Conservation (phyloP, 768 basidiomycete species). For the Podaxis sp. region DNA sequence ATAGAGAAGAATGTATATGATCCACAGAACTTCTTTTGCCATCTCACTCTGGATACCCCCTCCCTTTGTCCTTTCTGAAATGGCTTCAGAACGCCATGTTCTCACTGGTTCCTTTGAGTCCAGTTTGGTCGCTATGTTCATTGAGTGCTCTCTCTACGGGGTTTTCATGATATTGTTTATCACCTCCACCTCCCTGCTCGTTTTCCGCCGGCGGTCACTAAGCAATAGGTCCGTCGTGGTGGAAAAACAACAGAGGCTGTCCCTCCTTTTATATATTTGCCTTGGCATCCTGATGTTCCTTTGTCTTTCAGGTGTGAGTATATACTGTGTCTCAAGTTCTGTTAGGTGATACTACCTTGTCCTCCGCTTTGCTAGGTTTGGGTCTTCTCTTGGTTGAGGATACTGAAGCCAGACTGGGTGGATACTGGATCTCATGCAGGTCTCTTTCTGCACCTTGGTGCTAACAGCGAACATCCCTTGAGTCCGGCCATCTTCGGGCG, state of each 20-base stretch:
- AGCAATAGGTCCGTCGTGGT: neutral
- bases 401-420: neutral
- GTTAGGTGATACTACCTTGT: neutral
- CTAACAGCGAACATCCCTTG: neutral
- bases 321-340: neutral
- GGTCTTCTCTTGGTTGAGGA: neutral
- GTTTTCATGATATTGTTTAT: neutral
- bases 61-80: neutral
- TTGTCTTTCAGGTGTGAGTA: neutral
- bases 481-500: neutral
- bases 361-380: neutral
- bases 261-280: neutral
- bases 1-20: neutral
- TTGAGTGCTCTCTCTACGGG: neutral
- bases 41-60: neutral
- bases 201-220: neutral
- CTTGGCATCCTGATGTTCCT: conserved; percentile 1
- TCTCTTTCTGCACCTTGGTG: neutral
- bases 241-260: neutral
- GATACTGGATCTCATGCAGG: neutral
- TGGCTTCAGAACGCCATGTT: neutral
- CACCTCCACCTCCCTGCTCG: neutral
- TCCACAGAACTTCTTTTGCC: neutral
- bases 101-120: too few species aligned
- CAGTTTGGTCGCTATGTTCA: neutral